Percentiles rank a stretch among this genome's conserved stretches.
Evolutionary conservation across 129 eudicot species (phyloP).

Genomic region (Escallonia herrerae): DNA sequence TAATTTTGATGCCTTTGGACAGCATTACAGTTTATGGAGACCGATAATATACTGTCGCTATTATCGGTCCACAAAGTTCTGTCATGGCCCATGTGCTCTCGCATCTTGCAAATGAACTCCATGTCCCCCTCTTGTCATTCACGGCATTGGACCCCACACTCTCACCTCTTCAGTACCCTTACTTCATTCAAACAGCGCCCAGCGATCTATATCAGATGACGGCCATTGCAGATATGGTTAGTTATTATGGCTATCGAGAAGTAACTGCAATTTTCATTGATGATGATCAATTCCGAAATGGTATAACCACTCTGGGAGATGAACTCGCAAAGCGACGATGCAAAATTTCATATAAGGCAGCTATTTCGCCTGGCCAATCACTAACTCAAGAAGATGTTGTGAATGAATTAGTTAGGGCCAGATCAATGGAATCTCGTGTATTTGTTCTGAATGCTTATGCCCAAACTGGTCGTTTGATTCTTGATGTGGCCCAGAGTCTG

Average conservation of each 20-base stretch:
- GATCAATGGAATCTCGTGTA: slow-evolving; percentile 73
- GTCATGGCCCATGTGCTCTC: slow-evolving; percentile 81
- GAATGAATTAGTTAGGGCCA: slow-evolving; percentile 34
- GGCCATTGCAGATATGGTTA: slow-evolving; percentile 70
- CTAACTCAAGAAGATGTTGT: slow-evolving; percentile 23
- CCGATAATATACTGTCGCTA: slow-evolving; percentile 63
- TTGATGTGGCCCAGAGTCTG: slow-evolving; percentile 49
- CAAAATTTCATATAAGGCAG: slow-evolving; percentile 63
- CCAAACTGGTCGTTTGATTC: slow-evolving; percentile 34
- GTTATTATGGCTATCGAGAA: slow-evolving; percentile 55
- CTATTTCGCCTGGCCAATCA: slow-evolving; percentile 43
- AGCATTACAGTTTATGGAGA: slow-evolving; percentile 74
- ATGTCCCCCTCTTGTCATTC: slow-evolving; percentile 82
- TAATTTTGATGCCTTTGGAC: slow-evolving; percentile 5
- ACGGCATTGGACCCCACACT: slow-evolving; percentile 86
- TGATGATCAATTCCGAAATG: slow-evolving; percentile 64
- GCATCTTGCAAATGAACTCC: slow-evolving; percentile 79
- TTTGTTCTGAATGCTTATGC: slow-evolving; percentile 51
- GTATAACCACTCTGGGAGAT: slow-evolving; percentile 51
- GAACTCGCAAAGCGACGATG: slow-evolving; percentile 45
- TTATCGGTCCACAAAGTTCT: slow-evolving; percentile 80
- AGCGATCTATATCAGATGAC: slow-evolving; percentile 75
- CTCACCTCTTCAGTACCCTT: slow-evolving; percentile 81
- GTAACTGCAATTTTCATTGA: slow-evolving; percentile 56
- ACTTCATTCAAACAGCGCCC: slow-evolving; percentile 81